Evolutionary conservation across 768 basidiomycete species (phyloP).

Genomic region (Trichaptum fuscoviolaceum): DNA sequence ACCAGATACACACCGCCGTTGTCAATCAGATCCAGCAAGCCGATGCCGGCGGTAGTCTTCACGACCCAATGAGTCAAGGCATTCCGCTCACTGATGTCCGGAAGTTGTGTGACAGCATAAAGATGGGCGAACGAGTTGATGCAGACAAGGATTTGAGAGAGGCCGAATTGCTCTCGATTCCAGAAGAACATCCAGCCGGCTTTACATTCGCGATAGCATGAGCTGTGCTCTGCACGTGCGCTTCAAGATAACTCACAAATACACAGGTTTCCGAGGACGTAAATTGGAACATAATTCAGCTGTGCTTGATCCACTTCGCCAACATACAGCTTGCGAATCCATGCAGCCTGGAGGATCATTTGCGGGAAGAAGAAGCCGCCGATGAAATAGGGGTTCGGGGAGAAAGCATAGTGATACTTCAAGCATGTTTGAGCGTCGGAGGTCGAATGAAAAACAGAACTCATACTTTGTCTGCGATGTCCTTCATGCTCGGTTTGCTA

Average conservation of each 20-base stretch:
- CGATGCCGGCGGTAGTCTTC: conserved; percentile 36
- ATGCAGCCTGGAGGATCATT: conserved; percentile 21
- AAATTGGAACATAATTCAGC: conserved; percentile 26
- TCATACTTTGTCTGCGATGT: conserved; percentile 25
- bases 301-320: conserved; percentile 14
- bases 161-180: conserved; percentile 21
- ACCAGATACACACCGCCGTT: conserved; percentile 24
- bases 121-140: conserved; percentile 33
- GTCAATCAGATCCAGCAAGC: conserved; percentile 26
- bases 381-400: conserved; percentile 27
- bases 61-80: conserved; percentile 34
- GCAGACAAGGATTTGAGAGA: conserved; percentile 25
- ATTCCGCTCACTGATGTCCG: conserved; percentile 23
- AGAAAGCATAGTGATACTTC: conserved; percentile 30
- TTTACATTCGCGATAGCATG: conserved; percentile 6
- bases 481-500: conserved; percentile 27
- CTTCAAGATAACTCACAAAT: conserved; percentile 20
- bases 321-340: conserved; percentile 25
- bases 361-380: conserved; percentile 27
- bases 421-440: conserved; percentile 5
- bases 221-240: background rate
- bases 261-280: conserved; percentile 28
- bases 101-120: conserved; percentile 28
- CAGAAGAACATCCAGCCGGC: conserved; percentile 29
- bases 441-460: background rate